phyloP scores from a whole-genome alignment of 1,284 basidiomycete genomes.

The Cronartium ribicola region DNA sequence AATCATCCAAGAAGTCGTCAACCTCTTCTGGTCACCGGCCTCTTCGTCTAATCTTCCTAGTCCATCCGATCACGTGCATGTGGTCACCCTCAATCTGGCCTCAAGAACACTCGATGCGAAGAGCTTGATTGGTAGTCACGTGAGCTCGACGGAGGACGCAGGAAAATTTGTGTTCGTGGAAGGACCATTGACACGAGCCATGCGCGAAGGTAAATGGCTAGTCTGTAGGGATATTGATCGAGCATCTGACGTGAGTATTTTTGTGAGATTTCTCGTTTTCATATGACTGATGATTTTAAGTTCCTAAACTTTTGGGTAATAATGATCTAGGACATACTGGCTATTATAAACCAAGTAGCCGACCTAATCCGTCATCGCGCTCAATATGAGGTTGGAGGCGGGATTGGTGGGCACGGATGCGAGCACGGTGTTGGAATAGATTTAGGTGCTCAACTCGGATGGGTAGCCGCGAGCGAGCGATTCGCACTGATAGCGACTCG shows the following conservation, averaged over 20 bases:
- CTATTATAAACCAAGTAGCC: constrained; percentile 38
- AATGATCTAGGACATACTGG: constrained; percentile 34
- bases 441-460: constrained; percentile 50
- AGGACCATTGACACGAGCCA: constrained; percentile 83
- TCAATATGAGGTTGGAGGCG: constrained; percentile 37
- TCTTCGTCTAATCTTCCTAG: constrained; percentile 53
- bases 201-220: constrained; percentile 88
- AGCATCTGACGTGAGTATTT: constrained; percentile 66
- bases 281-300: not conserved
- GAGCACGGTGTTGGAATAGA: constrained; percentile 63
- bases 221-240: constrained; percentile 90
- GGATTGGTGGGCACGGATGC: constrained; percentile 57
- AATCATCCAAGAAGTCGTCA: constrained; percentile 71
- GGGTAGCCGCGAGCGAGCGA: constrained; percentile 51
- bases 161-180: constrained; percentile 97
- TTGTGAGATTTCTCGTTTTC: not conserved
- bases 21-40: constrained; percentile 57
- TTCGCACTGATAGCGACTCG: constrained; percentile 54
- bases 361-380: constrained; percentile 39
- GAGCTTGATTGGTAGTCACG: constrained; percentile 85
- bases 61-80: constrained; percentile 50
- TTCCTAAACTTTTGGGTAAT: not conserved
- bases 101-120: constrained; percentile 93
- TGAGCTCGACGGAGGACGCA: constrained; percentile 76
- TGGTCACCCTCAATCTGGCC: constrained; percentile 78